These are phyloP conservation scores for Hirsutella minnesotensis DNA, from an alignment of 2,329 filamentous ascomycete genomes.

Conservation along the genomic window DNA sequence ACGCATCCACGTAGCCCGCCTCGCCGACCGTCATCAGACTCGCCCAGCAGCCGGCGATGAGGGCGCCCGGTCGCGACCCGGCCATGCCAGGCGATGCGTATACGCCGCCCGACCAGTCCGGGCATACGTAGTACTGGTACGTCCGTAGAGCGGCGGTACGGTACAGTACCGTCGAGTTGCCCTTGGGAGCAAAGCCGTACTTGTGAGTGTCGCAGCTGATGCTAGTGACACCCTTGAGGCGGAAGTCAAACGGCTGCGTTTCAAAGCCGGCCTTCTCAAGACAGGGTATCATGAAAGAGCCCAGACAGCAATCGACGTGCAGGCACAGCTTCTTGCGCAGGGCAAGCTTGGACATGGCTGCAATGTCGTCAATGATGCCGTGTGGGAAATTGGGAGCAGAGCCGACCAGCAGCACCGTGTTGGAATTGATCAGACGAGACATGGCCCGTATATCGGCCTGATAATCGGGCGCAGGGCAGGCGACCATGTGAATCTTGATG, in stretches of 20 bases:
- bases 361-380: constrained; percentile 93
- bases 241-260: constrained; percentile 81
- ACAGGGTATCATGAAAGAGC: constrained; percentile 88
- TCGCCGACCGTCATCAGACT: constrained; percentile 83
- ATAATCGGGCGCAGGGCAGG: constrained; percentile 74
- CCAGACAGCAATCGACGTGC: constrained; percentile 95
- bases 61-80: constrained; percentile 79
- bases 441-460: constrained; percentile 73
- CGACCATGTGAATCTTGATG: constrained; percentile 83
- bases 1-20: constrained; percentile 75
- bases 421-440: constrained; percentile 78
- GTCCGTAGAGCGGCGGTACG: constrained; percentile 64
- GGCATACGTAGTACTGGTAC: constrained; percentile 93
- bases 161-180: constrained; percentile 89
- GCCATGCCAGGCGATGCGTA: constrained; percentile 90
- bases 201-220: constrained; percentile 98
- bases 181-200: constrained; percentile 96
- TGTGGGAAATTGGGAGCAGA: constrained; percentile 97
- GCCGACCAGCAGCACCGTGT: constrained; percentile 87
- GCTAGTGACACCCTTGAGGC: constrained; percentile 82
- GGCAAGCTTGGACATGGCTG: constrained; percentile 72
- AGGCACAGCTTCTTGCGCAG: constrained; percentile 69
- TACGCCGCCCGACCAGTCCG: constrained; percentile 91
- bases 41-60: constrained; percentile 95
- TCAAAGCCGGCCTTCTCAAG: constrained; percentile 91